phyloP scores from a whole-genome alignment of 1,284 basidiomycete genomes.

The Apiotrichum akiyoshidainum region DNA sequence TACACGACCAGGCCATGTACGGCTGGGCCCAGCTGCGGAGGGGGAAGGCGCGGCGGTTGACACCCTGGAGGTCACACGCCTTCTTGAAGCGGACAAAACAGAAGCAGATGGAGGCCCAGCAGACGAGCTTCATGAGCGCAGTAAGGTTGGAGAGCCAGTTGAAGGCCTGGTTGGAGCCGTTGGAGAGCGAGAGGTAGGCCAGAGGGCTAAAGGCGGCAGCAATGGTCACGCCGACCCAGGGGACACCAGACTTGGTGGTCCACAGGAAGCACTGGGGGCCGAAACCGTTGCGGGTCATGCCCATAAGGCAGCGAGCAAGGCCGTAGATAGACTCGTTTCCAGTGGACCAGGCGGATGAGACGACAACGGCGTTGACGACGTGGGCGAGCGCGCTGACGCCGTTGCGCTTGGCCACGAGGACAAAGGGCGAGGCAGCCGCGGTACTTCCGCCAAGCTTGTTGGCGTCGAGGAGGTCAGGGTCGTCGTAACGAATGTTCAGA shows the following conservation, averaged over 20 bases:
- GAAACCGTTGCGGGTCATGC: conserved; percentile 58
- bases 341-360: conserved; percentile 56
- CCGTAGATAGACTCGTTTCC: conserved; percentile 55
- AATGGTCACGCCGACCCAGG: conserved; percentile 60
- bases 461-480: conserved; percentile 47
- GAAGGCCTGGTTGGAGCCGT: conserved; percentile 64
- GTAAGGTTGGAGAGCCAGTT: conserved; percentile 67
- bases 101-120: conserved; percentile 73
- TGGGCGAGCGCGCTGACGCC: conserved; percentile 70
- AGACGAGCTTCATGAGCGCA: conserved; percentile 55
- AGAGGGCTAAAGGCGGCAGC: conserved; percentile 60
- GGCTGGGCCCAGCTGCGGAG: conserved; percentile 56
- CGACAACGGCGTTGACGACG: conserved; percentile 64
- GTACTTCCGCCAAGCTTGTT: conserved; percentile 57
- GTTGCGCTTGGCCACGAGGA: conserved; percentile 63
- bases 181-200: conserved; percentile 57
- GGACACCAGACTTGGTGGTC: conserved; percentile 63
- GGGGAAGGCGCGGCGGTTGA: conserved; percentile 58
- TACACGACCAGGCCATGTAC: conserved; percentile 14
- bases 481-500: conserved; percentile 30
- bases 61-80: conserved; percentile 67
- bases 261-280: conserved; percentile 59
- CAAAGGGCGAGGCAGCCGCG: conserved; percentile 73
- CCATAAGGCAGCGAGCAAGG: conserved; percentile 54
- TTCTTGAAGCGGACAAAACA: conserved; percentile 72